A percentile compares a stretch with the other conserved stretches of the same genome.
These are phyloP conservation scores for Kurtzmaniella quercitrusa DNA, from an alignment of 1,139 yeast genomes.

Conservation along the genomic window DNA sequence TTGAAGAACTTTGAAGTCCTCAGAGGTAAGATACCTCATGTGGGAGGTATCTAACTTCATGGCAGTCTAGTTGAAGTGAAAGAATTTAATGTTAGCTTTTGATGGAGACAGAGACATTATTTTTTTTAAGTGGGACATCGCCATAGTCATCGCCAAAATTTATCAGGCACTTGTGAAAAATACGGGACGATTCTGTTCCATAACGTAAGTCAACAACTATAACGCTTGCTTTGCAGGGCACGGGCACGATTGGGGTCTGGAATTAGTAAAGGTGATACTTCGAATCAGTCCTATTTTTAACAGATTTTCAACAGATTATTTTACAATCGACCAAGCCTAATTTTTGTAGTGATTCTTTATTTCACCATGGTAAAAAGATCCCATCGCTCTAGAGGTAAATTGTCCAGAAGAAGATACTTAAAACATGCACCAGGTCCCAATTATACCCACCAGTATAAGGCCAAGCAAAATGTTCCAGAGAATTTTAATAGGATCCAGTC, in stretches of 20 bases:
- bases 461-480: background rate
- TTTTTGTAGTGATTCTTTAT: no score
- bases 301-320: no score
- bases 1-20: slow-evolving; percentile 83
- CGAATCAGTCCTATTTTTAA: no score
- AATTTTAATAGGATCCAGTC: background rate
- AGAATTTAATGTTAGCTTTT: background rate
- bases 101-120: background rate
- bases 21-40: slow-evolving; percentile 87
- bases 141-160: background rate
- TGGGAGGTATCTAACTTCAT: slow-evolving; percentile 93
- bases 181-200: background rate
- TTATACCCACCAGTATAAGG: background rate
- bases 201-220: no score
- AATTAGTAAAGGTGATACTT: no score
- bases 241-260: no score
- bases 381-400: background rate
- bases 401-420: background rate
- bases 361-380: background rate
- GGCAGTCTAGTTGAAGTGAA: slow-evolving; percentile 9
- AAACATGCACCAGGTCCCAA: background rate
- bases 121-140: background rate
- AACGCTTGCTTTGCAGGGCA: no score
- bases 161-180: background rate
- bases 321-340: no score